phyloP scores from a whole-genome alignment of 2,329 filamentous ascomycete species.

The Bipolaris cookei region DNA sequence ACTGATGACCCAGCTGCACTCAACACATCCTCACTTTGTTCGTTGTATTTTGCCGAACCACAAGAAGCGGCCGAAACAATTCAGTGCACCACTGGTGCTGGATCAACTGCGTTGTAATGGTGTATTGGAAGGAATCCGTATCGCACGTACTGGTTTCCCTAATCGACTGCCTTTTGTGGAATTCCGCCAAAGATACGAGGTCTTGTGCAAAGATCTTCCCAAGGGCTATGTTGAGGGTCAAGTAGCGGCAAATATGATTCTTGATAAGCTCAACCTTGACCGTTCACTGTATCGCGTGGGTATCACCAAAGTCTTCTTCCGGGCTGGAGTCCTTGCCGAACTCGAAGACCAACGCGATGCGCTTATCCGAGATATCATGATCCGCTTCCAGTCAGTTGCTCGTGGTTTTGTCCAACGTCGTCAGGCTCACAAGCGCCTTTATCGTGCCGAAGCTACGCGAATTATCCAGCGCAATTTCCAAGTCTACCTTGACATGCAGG shows the following conservation, averaged over 20 bases:
- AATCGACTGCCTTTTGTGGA: constrained; percentile 91
- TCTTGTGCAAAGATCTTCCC: constrained; percentile 84
- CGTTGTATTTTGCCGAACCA: constrained; percentile 98
- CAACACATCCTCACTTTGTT: constrained; percentile 97
- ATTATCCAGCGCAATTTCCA: constrained; percentile 96
- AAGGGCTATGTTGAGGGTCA: constrained; percentile 92
- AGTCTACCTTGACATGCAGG: constrained; percentile 85
- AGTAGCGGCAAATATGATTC: constrained; percentile 80
- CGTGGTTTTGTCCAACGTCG: constrained; percentile 88
- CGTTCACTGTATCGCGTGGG: constrained; percentile 88
- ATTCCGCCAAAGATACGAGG: constrained; percentile 94
- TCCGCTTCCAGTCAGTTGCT: constrained; percentile 88
- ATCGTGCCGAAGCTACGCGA: constrained; percentile 89
- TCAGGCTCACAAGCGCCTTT: constrained; percentile 89
- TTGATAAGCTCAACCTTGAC: constrained; percentile 87
- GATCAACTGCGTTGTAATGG: constrained; percentile 98
- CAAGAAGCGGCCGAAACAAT: constrained; percentile 93
- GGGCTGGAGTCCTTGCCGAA: constrained; percentile 92
- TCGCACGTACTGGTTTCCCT: constrained; percentile 94
- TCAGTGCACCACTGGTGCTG: constrained; percentile 88
- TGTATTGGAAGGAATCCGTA: constrained; percentile 97
- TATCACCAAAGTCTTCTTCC: constrained; percentile 96
- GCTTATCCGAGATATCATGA: constrained; percentile 92
- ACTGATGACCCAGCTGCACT: constrained; percentile 91
- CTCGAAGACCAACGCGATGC: constrained; percentile 94